Evolutionary conservation across 2,329 filamentous ascomycete species (phyloP), one percentile per base, ranked within the genome.

Genomic region (Akanthomyces lecanii): DNA sequence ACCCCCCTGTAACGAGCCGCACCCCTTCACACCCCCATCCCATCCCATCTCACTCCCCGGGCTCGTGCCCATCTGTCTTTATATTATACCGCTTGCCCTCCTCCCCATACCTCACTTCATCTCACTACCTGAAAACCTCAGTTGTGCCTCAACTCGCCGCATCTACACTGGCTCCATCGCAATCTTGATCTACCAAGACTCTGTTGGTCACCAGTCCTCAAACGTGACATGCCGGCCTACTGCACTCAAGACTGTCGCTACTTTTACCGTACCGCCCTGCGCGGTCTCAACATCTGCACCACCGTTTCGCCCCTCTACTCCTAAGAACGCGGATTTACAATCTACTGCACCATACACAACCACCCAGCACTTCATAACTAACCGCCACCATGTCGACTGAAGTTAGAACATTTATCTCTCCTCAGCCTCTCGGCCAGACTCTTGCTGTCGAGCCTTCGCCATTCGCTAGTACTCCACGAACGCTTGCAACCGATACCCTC

Each of bases 171-270:
- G 57, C 36, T 42, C 57, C 47, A 60, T 52, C 38, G 57, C 23
- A 52, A 47, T 60, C 57, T 60, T 60, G 57, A n/a, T 33, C 21
- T 44, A 36, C 12, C 36, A 50, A 62, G 45, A 62, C 59, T 62
- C 51, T 62, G 42, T 30, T 55, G 50, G 59, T 45, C 61, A 45
- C n/a, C 47, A 25, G 33, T 18, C 45, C 44, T 50, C 44, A 52
- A 16, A 50, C 53, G 61, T 62, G 61, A 58, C 80, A 96, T 96
- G 91, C 90, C 90, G 81, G 77, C 83, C 71, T 94, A 91, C 76
- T 96, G 82, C 77, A 81, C 91, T 63, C 89, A 95, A 82, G 90
- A 96, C 77, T 96, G 90, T 72, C 91, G 96, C 75, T 96, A 96
- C 79, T 96, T 96, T 79, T 95, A 91, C 81, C 91, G 91, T 81